Evolutionary conservation across 352 stramenopile genomes (phyloP).

Genomic region (Globisporangium sylvaticum): DNA sequence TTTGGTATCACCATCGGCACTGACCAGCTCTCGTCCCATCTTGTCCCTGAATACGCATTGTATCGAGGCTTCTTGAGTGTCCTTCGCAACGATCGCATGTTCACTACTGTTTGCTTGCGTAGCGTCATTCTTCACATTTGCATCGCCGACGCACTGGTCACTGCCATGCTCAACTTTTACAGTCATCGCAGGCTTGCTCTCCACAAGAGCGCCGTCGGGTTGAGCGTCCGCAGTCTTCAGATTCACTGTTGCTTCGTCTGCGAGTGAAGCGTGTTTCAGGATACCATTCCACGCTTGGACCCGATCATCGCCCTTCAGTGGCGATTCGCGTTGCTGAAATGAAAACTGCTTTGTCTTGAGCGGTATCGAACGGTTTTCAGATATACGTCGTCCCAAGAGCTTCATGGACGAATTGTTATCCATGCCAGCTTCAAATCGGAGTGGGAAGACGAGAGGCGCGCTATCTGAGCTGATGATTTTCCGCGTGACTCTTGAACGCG

Average conservation of each 20-base stretch:
- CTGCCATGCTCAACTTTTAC: background rate
- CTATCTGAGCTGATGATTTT: background rate
- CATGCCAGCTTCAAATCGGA: background rate
- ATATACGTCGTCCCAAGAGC: background rate
- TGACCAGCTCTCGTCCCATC: background rate
- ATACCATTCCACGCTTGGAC: background rate
- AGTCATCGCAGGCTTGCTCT: background rate
- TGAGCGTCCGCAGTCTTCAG: background rate
- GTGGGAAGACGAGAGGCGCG: conserved; percentile 7
- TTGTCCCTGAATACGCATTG: conserved; percentile 4
- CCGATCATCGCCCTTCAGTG: background rate
- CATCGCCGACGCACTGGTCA: background rate
- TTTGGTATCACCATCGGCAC: background rate
- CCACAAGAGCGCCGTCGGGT: too few species aligned
- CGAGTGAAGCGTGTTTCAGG: too few species aligned
- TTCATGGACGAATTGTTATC: conserved; percentile 2
- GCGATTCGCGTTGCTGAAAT: background rate
- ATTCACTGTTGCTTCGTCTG: background rate
- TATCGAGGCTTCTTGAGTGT: background rate
- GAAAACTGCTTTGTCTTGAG: conserved; percentile 11
- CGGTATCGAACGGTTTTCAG: background rate
- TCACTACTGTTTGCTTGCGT: background rate
- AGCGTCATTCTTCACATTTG: background rate
- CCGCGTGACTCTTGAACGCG: background rate
- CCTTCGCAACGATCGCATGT: background rate